These are phyloP conservation scores for Penicillium soppii DNA, from an alignment of 495 filamentous ascomycete species.

Conservation along the genomic window DNA sequence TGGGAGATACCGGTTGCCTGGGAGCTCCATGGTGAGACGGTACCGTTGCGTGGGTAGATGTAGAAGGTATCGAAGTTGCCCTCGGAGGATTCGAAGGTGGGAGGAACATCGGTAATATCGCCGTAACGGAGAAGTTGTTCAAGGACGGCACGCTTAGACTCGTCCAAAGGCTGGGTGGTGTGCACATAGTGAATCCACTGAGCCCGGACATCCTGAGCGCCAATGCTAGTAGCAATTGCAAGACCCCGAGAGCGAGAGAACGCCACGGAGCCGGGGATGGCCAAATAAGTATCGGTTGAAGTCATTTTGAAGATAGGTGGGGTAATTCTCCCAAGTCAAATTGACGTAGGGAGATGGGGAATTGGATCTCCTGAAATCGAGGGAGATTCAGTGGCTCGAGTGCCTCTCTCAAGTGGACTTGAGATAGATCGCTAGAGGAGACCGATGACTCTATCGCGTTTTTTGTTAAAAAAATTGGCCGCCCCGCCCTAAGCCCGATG, in stretches of 20 bases:
- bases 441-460: slow-evolving; percentile 26
- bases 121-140: slow-evolving; percentile 65
- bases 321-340: slow-evolving; percentile 11
- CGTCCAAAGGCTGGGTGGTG: slow-evolving; percentile 37
- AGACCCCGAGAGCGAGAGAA: slow-evolving; percentile 54
- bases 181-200: slow-evolving; percentile 68
- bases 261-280: slow-evolving; percentile 52
- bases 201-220: slow-evolving; percentile 56
- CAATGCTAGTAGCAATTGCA: slow-evolving; percentile 50
- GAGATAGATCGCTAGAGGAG: slow-evolving; percentile 21
- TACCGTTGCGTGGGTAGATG: slow-evolving; percentile 73
- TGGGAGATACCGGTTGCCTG: slow-evolving; percentile 91
- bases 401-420: slow-evolving; percentile 33
- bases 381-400: slow-evolving; percentile 25
- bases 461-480: slow-evolving; percentile 22
- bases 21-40: slow-evolving; percentile 96
- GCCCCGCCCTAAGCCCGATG: slow-evolving; percentile 31
- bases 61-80: slow-evolving; percentile 57
- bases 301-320: slow-evolving; percentile 30
- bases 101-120: slow-evolving; percentile 48
- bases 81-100: slow-evolving; percentile 42
- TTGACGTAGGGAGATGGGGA: slow-evolving; percentile 9
- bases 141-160: slow-evolving; percentile 46
- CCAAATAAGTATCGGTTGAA: slow-evolving; percentile 40
- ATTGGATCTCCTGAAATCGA: slow-evolving; percentile 18